phyloP scores from a whole-genome alignment of 1,139 yeast species.

The Diutina rugosa region DNA sequence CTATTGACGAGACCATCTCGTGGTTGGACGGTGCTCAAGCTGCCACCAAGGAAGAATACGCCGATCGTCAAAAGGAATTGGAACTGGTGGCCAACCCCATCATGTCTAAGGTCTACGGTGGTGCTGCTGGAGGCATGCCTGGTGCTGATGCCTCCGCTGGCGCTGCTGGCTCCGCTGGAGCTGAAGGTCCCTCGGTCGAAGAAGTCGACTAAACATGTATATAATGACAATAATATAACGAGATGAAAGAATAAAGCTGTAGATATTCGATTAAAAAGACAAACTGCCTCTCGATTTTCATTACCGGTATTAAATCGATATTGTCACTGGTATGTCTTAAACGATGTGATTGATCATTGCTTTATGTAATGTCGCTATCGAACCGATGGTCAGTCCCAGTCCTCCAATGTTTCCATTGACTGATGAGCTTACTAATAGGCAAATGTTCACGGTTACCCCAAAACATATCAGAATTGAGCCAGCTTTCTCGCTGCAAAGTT shows the following conservation, averaged over 20 bases:
- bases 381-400: too few species aligned
- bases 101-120: background rate
- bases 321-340: too few species aligned
- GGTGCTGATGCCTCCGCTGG: constrained; percentile 2
- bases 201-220: constrained; percentile 2
- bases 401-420: too few species aligned
- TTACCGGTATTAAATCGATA: too few species aligned
- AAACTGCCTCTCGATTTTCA: too few species aligned
- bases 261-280: too few species aligned
- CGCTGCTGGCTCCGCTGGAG: background rate
- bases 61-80: constrained; percentile 2
- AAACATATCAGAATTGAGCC: constrained; percentile 16
- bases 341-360: too few species aligned
- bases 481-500: constrained; percentile 22
- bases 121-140: constrained; percentile 19
- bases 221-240: background rate
- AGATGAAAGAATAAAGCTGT: too few species aligned
- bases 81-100: constrained; percentile 3
- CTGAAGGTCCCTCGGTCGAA: constrained; percentile 3
- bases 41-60: constrained; percentile 1
- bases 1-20: background rate
- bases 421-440: too few species aligned
- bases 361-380: too few species aligned
- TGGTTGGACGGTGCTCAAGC: background rate
- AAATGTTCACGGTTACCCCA: too few species aligned